Evolutionary conservation across 2,329 filamentous ascomycete genomes (phyloP).

Genomic region (Sporothrix humicola): DNA sequence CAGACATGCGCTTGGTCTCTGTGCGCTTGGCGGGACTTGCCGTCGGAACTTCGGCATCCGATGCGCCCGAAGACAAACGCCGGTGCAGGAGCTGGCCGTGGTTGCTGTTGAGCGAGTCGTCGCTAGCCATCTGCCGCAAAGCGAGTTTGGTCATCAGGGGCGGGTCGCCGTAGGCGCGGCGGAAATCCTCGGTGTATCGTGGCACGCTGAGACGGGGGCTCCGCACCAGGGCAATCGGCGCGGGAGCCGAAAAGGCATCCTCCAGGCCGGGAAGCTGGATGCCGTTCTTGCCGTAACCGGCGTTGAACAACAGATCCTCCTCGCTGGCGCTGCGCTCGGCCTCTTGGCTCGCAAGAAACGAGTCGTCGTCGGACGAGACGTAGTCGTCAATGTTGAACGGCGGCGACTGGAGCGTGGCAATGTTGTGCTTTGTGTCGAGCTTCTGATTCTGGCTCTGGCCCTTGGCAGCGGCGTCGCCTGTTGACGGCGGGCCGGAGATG

Average conservation of each 20-base stretch:
- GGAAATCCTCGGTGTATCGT: neutral
- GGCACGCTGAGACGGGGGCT: conserved; percentile 1
- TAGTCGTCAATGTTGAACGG: conserved; percentile 50
- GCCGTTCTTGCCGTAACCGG: conserved; percentile 46
- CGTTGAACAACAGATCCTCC: conserved; percentile 48
- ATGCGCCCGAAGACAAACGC: neutral
- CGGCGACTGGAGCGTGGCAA: conserved; percentile 34
- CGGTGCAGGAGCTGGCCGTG: neutral
- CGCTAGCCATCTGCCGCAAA: conserved; percentile 4
- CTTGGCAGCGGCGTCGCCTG: conserved; percentile 18
- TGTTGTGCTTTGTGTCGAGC: neutral
- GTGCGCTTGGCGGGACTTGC: conserved; percentile 8
- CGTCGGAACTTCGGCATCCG: neutral
- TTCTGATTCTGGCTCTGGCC: neutral
- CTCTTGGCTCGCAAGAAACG: conserved; percentile 39
- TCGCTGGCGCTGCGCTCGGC: conserved; percentile 44
- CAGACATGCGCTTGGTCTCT: conserved; percentile 33
- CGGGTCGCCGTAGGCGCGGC: conserved; percentile 23
- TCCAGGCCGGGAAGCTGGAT: conserved; percentile 46
- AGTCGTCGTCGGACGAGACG: conserved; percentile 49
- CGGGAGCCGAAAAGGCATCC: conserved; percentile 36
- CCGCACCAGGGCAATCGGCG: conserved; percentile 25
- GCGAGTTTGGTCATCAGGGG: neutral
- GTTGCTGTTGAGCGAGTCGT: conserved; percentile 8
- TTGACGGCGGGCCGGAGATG: conserved; percentile 22